These are phyloP conservation scores for Exophiala spinifera DNA, from an alignment of 2,329 filamentous ascomycete species.

Conservation along the genomic window DNA sequence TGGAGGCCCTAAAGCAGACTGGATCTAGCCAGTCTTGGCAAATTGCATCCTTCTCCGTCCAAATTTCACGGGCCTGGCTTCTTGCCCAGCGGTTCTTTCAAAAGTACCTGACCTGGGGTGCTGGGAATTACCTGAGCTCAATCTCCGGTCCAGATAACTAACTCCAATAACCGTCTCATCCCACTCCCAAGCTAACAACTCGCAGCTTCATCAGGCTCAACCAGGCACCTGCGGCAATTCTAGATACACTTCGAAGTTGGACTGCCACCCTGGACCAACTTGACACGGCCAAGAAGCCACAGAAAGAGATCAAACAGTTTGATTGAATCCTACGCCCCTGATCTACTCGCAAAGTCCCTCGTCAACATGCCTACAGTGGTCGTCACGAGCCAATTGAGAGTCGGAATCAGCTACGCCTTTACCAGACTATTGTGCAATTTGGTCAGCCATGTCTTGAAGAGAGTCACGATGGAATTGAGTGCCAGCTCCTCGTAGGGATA, in stretches of 20 bases:
- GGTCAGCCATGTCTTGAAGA: slow-evolving; percentile 15
- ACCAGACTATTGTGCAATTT: slow-evolving; percentile 25
- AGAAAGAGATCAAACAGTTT: background rate
- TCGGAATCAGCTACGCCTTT: slow-evolving; percentile 41
- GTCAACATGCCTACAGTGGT: slow-evolving; percentile 38
- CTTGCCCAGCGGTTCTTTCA: background rate
- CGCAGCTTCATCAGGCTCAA: background rate
- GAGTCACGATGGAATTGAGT: slow-evolving; percentile 10
- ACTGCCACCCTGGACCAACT: background rate
- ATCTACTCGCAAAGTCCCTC: background rate
- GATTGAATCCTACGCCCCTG: background rate
- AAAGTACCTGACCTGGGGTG: too few relatives aligned
- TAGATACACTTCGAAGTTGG: too few relatives aligned
- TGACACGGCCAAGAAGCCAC: background rate
- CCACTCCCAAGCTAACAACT: too few relatives aligned
- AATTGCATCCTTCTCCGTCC: background rate
- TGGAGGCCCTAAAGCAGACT: too few relatives aligned
- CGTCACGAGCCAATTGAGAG: slow-evolving; percentile 40
- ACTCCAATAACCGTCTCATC: too few relatives aligned
- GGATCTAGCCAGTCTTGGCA: background rate
- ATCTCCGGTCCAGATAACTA: too few relatives aligned
- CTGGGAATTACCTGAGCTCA: too few relatives aligned
- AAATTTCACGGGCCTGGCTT: background rate
- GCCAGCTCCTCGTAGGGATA: slow-evolving; percentile 27
- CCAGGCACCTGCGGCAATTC: too few relatives aligned